Percentiles rank a stretch among this genome's conserved stretches.
Conservation (phyloP, 306 rosid species). For the Glycine soja region DNA sequence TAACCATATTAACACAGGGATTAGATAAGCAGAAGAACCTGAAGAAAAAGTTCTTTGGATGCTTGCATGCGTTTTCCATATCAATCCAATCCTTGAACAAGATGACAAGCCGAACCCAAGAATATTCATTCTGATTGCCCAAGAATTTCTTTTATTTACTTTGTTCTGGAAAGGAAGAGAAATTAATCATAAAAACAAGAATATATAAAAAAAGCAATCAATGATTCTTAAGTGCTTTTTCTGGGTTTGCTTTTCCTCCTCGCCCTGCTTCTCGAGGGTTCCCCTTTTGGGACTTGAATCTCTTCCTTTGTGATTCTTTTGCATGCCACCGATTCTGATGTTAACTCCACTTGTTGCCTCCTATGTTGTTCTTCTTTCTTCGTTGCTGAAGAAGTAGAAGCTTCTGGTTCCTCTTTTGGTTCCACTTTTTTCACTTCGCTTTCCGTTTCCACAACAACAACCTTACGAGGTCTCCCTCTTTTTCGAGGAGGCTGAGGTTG, state of each 20-base stretch:
- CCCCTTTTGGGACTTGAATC: conserved; percentile 44
- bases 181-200: neutral
- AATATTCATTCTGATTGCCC: neutral
- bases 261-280: conserved; percentile 71
- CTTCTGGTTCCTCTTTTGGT: conserved; percentile 3
- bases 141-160: neutral
- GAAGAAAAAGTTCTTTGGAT: conserved; percentile 26
- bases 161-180: too few species aligned
- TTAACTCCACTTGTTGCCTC: conserved; percentile 29
- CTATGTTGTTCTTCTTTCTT: conserved; percentile 40
- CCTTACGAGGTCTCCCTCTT: conserved; percentile 91
- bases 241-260: conserved; percentile 87
- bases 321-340: neutral
- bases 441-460: conserved; percentile 49
- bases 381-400: conserved; percentile 30
- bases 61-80: conserved; percentile 13
- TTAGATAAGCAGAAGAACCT: neutral
- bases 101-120: conserved; percentile 24
- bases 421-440: conserved; percentile 34
- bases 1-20: neutral
- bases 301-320: conserved; percentile 34
- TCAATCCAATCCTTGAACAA: conserved; percentile 14
- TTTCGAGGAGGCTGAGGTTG: conserved; percentile 64
- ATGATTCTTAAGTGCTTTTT: conserved; percentile 66
- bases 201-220: neutral